These are phyloP conservation scores for Cytospora piceae DNA, from an alignment of 2,329 filamentous ascomycete genomes.

Conservation along the genomic window DNA sequence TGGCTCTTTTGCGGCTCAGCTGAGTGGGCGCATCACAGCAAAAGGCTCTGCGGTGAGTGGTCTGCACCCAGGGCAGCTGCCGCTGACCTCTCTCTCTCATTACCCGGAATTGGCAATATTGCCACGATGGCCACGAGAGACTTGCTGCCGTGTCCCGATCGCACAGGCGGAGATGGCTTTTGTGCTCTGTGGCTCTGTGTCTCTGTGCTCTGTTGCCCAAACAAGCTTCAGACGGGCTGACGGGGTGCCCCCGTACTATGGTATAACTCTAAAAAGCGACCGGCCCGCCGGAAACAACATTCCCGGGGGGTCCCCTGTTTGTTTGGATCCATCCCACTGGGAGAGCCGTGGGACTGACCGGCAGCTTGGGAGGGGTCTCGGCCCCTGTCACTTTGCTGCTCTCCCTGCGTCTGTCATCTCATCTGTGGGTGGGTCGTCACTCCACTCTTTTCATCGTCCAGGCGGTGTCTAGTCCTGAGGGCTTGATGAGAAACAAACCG, in stretches of 20 bases:
- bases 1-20: slow-evolving; percentile 15
- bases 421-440: slow-evolving; percentile 1
- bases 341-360: slow-evolving; percentile 15
- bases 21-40: neutral
- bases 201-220: neutral
- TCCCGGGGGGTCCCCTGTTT: slow-evolving; percentile 21
- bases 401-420: neutral
- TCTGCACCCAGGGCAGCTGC: neutral
- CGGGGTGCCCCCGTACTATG: slow-evolving; percentile 1
- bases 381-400: neutral
- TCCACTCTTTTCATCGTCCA: neutral
- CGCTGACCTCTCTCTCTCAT: neutral
- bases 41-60: too few species aligned
- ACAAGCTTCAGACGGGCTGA: neutral
- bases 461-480: neutral
- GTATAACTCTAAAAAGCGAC: slow-evolving; percentile 19
- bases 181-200: neutral
- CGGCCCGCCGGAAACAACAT: slow-evolving; percentile 11
- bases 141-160: slow-evolving; percentile 4
- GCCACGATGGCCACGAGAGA: slow-evolving; percentile 8
- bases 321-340: slow-evolving; percentile 22
- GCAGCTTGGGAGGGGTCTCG: neutral
- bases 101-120: slow-evolving; percentile 10
- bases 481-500: neutral
- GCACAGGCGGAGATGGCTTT: neutral